These are phyloP conservation scores for Kodamaea derodonti DNA, from an alignment of 1,139 yeast genomes.

Conservation along the genomic window DNA sequence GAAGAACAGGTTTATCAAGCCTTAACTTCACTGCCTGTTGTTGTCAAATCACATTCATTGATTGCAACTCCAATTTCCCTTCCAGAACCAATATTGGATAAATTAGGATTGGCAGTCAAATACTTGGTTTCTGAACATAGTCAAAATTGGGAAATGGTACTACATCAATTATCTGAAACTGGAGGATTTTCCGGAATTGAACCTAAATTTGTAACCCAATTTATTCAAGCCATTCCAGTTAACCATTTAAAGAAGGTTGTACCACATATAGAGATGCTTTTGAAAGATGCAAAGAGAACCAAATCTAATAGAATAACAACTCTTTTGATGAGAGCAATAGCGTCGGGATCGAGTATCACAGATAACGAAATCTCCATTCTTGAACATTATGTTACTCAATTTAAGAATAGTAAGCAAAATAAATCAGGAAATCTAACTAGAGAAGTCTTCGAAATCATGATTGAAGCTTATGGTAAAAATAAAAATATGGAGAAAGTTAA, in stretches of 20 bases:
- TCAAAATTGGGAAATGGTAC: slow-evolving; percentile 55
- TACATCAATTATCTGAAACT: slow-evolving; percentile 38
- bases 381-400: slow-evolving; percentile 20
- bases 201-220: slow-evolving; percentile 31
- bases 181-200: slow-evolving; percentile 42
- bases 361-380: slow-evolving; percentile 20
- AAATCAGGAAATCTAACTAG: slow-evolving; percentile 17
- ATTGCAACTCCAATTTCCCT: slow-evolving; percentile 21
- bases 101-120: slow-evolving; percentile 47
- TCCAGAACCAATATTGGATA: slow-evolving; percentile 40
- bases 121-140: slow-evolving; percentile 41
- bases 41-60: slow-evolving; percentile 10
- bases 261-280: slow-evolving; percentile 26
- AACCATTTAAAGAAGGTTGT: slow-evolving; percentile 32
- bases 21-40: background rate
- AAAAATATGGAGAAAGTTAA: slow-evolving; percentile 30
- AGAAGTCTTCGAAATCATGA: slow-evolving; percentile 32
- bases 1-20: slow-evolving; percentile 15
- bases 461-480: slow-evolving; percentile 39
- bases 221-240: slow-evolving; percentile 46
- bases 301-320: slow-evolving; percentile 37
- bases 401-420: slow-evolving; percentile 11
- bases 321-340: slow-evolving; percentile 41
- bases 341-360: slow-evolving; percentile 22
- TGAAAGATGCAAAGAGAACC: slow-evolving; percentile 32